Base-by-base conservation (phyloP, 352 stramenopile species). In the Pythium oligandrum region DNA sequence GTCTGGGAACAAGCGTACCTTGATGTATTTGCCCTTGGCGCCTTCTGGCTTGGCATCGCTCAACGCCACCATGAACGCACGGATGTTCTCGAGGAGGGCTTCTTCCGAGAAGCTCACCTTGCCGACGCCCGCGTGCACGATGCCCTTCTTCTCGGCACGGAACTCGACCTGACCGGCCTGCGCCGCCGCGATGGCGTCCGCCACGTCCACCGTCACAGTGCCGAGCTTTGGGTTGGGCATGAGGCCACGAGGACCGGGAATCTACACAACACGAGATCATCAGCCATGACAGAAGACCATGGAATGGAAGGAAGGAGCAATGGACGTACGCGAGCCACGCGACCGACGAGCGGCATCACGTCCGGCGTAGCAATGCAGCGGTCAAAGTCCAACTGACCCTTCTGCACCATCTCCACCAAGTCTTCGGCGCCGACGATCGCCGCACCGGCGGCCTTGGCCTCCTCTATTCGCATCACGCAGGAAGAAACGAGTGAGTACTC, bases 181-280 rank as follows among this genome's bases (percentile, higher is more conserved):
- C 17, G 84, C 84, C 31, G 84, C 84, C 3, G 66, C 51, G 59
- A 98, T 93, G 32, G 84, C 89, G 34, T 86, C 75, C 42, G 71
- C 77, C 17, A 97, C 86, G 37, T 98, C 90, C 57, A 83, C 73
- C 34, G 92, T 98, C 40, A 99, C 90, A 6, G 96, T 99, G 31
- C 95, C 95, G 11, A 98, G 72, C 85, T 99, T 99, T 4, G 93
- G 86, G 74, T 99, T 99, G 39, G 97, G 97, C 96, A 99, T 99
- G 10, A 99, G 64, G 32, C 96, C 96, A 51, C 96, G 85, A 31
- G 97, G 97, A 60, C 96, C 97, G 32, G 99, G 82, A 37, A 98
- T 76, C 53, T 83, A 46, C 17, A 58, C 1, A 5, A 11, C 6
- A 39, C 12, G 12, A 39, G 9, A 46, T 42, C 3, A 40, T 50